These are phyloP conservation scores for Lolium rigidum DNA, from an alignment of 176 grass and related monocot species.

Conservation along the genomic window DNA sequence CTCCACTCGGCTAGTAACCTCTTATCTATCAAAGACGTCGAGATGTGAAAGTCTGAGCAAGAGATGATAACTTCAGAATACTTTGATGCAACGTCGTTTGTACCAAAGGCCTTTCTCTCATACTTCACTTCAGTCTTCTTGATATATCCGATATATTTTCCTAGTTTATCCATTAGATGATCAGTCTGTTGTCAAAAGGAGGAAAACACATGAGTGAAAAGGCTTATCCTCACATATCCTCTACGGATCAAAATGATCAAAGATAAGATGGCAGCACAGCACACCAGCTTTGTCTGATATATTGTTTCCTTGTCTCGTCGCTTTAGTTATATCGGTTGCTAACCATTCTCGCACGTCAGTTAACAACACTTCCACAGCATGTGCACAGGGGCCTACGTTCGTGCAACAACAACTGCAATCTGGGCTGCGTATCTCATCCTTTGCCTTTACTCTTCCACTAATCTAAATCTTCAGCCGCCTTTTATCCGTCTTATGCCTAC, in stretches of 20 bases:
- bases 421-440: conserved; percentile 5
- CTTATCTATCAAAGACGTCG: no score
- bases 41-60: no score
- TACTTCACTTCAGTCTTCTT: no score
- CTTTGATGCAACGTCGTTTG: no score
- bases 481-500: neutral
- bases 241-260: conserved; percentile 11
- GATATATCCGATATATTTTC: no score
- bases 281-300: conserved; percentile 30
- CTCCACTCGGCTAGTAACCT: no score
- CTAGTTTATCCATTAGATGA: no score
- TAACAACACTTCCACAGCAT: neutral
- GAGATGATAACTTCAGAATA: no score
- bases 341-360: conserved; percentile 16
- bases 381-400: conserved; percentile 34
- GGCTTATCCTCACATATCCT: neutral
- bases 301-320: neutral
- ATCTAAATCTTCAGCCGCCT: neutral
- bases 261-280: conserved; percentile 47
- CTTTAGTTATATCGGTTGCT: neutral
- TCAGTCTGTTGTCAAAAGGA: neutral
- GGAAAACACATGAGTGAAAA: neutral
- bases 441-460: conserved; percentile 35
- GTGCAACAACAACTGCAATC: neutral
- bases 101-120: no score